phyloP scores from a whole-genome alignment of 768 basidiomycete genomes.

The Neoboletus magnificus region DNA sequence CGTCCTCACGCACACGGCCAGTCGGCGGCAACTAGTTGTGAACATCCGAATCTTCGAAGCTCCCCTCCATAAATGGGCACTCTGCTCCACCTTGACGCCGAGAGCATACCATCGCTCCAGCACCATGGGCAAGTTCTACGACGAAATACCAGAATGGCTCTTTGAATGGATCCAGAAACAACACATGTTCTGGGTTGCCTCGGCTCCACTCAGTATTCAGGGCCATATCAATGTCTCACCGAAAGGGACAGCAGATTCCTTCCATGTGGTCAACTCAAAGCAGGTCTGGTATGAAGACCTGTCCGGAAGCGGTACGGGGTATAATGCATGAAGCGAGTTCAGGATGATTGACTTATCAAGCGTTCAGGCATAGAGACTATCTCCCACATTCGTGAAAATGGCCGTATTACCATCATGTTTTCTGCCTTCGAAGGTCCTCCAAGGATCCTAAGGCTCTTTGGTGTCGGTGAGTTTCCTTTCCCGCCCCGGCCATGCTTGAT shows the following conservation, averaged over 20 bases:
- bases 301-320: slow-evolving; percentile 55
- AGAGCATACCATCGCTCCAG: background rate
- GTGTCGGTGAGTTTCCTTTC: slow-evolving; percentile 39
- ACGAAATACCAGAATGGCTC: slow-evolving; percentile 54
- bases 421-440: slow-evolving; percentile 59
- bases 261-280: slow-evolving; percentile 52
- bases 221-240: slow-evolving; percentile 69
- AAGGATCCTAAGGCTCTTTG: slow-evolving; percentile 53
- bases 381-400: slow-evolving; percentile 61
- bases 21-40: background rate
- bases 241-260: slow-evolving; percentile 60
- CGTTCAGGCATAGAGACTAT: slow-evolving; percentile 51
- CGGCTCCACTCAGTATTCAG: slow-evolving; percentile 54
- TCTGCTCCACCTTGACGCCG: background rate
- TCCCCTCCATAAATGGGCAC: background rate
- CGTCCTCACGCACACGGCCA: too few species aligned
- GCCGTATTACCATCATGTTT: slow-evolving; percentile 59
- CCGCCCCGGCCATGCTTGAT: background rate
- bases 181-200: slow-evolving; percentile 69
- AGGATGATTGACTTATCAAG: background rate
- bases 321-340: background rate
- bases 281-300: slow-evolving; percentile 72
- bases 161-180: slow-evolving; percentile 60
- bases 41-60: background rate
- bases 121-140: slow-evolving; percentile 55